These are phyloP conservation scores for Amanita pallidorosea DNA, from an alignment of 768 basidiomycete genomes.

Conservation along the genomic window DNA sequence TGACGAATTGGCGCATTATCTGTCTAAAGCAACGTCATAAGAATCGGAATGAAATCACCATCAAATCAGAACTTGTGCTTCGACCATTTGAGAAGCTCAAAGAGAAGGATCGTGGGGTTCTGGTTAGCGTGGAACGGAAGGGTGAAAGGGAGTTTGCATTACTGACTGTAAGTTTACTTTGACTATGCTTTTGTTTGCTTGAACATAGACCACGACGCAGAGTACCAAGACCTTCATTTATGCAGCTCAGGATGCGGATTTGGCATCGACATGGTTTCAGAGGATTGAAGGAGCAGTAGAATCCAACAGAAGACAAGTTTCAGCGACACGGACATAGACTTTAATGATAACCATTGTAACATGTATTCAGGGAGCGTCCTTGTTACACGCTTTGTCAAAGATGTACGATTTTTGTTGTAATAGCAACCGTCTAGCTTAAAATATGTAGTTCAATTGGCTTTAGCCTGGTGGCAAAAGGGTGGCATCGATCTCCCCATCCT, in stretches of 20 bases:
- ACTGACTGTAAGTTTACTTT: constrained; percentile 35
- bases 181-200: neutral
- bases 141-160: constrained; percentile 51
- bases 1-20: constrained; percentile 46
- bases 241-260: constrained; percentile 23
- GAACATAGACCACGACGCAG: constrained; percentile 16
- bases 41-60: constrained; percentile 20
- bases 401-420: neutral
- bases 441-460: constrained; percentile 8
- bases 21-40: constrained; percentile 41
- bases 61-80: constrained; percentile 46
- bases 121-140: constrained; percentile 40
- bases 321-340: constrained; percentile 13
- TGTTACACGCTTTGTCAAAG: too few species aligned
- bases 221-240: constrained; percentile 35
- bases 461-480: constrained; percentile 92
- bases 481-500: constrained; percentile 68
- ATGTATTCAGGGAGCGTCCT: too few species aligned
- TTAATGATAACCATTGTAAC: neutral
- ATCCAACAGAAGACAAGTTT: constrained; percentile 8
- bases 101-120: constrained; percentile 29
- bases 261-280: constrained; percentile 26
- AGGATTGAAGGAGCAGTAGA: constrained; percentile 25
- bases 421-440: neutral
- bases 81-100: constrained; percentile 22